These are phyloP conservation scores for Sistotremastrum suecicum DNA, from an alignment of 768 basidiomycete species.

Conservation along the genomic window DNA sequence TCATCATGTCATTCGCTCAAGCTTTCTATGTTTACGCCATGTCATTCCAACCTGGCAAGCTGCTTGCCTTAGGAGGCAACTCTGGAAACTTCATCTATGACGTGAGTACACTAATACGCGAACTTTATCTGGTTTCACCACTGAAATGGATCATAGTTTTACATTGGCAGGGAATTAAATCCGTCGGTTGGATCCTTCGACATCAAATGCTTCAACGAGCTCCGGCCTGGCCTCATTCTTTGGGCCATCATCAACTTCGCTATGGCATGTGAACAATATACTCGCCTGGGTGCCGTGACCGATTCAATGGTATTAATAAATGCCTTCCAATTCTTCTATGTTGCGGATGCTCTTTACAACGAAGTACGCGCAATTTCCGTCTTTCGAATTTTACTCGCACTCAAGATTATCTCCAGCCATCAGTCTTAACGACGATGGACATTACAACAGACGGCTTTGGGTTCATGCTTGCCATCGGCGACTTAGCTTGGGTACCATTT, in stretches of 20 bases:
- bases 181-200: constrained; percentile 70
- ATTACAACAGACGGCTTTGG: constrained; percentile 97
- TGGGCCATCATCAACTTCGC: constrained; percentile 87
- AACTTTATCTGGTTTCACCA: background rate
- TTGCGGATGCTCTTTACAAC: constrained; percentile 76
- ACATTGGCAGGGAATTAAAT: constrained; percentile 89
- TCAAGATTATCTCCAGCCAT: constrained; percentile 35
- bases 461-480: constrained; percentile 93
- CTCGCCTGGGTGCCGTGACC: constrained; percentile 63
- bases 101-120: constrained; percentile 32
- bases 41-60: constrained; percentile 54
- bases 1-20: constrained; percentile 68
- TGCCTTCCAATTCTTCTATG: constrained; percentile 77
- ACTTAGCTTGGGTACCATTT: constrained; percentile 90
- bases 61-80: constrained; percentile 91
- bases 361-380: constrained; percentile 39
- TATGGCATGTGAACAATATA: constrained; percentile 84
- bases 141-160: constrained; percentile 43
- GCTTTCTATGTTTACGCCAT: constrained; percentile 52
- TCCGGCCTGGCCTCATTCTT: constrained; percentile 80
- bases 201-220: constrained; percentile 73
- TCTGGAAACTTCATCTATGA: constrained; percentile 80
- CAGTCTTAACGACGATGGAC: constrained; percentile 92
- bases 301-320: constrained; percentile 89
- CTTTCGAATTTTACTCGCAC: constrained; percentile 3